These are phyloP conservation scores for Ganoderma boninense DNA, from an alignment of 1,284 basidiomycete species.

Conservation along the genomic window DNA sequence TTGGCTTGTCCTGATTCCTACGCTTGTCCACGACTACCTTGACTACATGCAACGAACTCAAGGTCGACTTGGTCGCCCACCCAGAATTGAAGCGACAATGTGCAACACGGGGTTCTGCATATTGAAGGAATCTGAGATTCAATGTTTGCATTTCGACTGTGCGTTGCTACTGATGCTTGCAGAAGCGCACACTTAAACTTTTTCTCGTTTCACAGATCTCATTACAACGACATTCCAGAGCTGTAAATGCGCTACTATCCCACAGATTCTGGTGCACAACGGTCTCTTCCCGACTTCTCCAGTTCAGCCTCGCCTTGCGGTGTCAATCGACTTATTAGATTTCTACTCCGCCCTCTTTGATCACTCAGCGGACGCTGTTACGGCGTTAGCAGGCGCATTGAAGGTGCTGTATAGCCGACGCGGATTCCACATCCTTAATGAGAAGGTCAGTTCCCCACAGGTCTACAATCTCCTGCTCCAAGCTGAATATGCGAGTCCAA, in stretches of 20 bases:
- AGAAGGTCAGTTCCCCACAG: conserved; percentile 23
- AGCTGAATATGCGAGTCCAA: no score
- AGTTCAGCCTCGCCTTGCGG: conserved; percentile 19
- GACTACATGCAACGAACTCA: neutral
- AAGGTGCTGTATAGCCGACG: conserved; percentile 31
- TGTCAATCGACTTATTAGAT: conserved; percentile 32
- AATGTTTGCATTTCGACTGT: neutral
- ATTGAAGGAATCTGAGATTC: neutral
- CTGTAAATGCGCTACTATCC: conserved; percentile 10
- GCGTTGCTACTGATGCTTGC: neutral
- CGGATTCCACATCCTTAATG: conserved; percentile 27
- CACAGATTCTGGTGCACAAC: conserved; percentile 13
- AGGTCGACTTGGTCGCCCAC: neutral
- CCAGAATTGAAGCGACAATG: neutral
- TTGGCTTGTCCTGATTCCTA: neutral
- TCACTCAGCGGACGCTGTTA: conserved; percentile 36
- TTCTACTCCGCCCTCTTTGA: conserved; percentile 37
- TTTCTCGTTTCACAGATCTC: no score
- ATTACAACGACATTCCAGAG: neutral
- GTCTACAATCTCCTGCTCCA: no score
- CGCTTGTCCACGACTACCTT: neutral
- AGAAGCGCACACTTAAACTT: no score
- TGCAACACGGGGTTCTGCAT: neutral
- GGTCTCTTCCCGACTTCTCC: conserved; percentile 26
- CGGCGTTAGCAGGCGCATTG: conserved; percentile 33